Evolutionary conservation across 2,329 filamentous ascomycete genomes (phyloP).

Genomic region (Trichoderma guizhouense): DNA sequence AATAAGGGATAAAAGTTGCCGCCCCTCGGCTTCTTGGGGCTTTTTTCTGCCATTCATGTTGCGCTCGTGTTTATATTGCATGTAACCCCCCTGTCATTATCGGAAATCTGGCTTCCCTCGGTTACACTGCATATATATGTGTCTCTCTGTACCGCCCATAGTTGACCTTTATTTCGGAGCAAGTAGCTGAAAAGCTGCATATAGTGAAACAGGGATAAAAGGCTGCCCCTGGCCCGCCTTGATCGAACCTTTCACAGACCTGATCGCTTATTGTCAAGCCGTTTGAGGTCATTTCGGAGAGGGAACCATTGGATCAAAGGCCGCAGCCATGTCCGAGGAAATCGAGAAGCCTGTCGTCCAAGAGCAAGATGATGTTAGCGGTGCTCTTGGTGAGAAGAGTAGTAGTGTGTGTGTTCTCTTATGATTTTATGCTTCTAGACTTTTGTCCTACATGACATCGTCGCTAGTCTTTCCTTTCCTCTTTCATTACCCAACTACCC

Average conservation of each 20-base stretch:
- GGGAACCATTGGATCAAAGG: background rate
- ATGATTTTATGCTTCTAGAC: background rate
- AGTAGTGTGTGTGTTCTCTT: background rate
- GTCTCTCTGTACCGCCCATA: background rate
- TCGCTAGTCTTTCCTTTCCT: background rate
- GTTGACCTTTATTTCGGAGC: background rate
- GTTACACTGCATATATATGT: background rate
- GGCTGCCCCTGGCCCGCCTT: background rate
- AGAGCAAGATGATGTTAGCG: background rate
- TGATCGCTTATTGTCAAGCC: background rate
- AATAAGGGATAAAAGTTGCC: background rate
- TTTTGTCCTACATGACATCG: background rate
- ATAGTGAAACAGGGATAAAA: background rate
- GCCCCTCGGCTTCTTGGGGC: background rate
- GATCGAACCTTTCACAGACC: background rate
- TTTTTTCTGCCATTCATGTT: background rate
- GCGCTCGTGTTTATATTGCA: background rate
- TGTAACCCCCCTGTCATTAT: background rate
- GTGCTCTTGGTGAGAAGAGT: background rate
- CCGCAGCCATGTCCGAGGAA: background rate
- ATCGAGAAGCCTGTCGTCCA: background rate
- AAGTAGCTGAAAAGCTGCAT: background rate
- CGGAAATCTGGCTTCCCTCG: background rate
- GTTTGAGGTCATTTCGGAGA: background rate
- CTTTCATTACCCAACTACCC: background rate